A percentile compares a stretch with the other conserved stretches of the same genome.
Conservation (phyloP, 2,329 filamentous ascomycete species). For the Aspergillus aculeatinus region DNA sequence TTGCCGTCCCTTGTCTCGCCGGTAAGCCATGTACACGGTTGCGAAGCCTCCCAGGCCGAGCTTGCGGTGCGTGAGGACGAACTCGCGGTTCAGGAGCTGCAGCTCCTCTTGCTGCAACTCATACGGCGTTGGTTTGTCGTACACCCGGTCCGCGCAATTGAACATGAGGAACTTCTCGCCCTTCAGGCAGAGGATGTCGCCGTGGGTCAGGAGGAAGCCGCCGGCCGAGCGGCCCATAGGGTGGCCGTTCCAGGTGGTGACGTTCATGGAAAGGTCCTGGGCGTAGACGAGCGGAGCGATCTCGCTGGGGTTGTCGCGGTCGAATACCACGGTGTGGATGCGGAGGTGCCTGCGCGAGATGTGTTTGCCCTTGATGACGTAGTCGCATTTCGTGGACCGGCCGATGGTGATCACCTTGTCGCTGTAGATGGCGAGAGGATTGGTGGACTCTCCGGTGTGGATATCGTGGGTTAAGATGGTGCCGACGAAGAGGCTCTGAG, state of each 20-base stretch:
- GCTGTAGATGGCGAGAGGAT: slow-evolving; percentile 27
- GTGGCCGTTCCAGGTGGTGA: slow-evolving; percentile 41
- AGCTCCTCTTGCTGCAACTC: slow-evolving; percentile 35
- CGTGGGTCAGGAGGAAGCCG: slow-evolving; percentile 39
- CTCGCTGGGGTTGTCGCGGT: slow-evolving; percentile 36
- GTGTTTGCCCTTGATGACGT: slow-evolving; percentile 32
- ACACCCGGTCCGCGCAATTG: slow-evolving; percentile 6
- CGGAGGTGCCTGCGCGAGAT: slow-evolving; percentile 45
- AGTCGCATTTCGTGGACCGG: slow-evolving; percentile 1
- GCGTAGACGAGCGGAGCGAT: slow-evolving; percentile 46
- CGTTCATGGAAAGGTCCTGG: slow-evolving; percentile 44
- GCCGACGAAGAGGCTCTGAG: slow-evolving; percentile 17
- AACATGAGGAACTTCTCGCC: slow-evolving; percentile 24
- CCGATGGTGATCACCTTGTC: slow-evolving; percentile 26
- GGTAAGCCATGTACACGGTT: slow-evolving; percentile 45
- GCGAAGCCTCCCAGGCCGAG: slow-evolving; percentile 47
- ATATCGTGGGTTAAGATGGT: slow-evolving; percentile 23
- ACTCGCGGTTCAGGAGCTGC: slow-evolving; percentile 36
- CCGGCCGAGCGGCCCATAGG: slow-evolving; percentile 32
- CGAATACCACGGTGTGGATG: slow-evolving; percentile 46
- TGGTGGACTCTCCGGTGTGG: slow-evolving; percentile 14
- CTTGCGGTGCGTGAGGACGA: slow-evolving; percentile 39
- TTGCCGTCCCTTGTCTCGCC: slow-evolving; percentile 33
- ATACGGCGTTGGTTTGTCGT: slow-evolving; percentile 19
- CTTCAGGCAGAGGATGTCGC: slow-evolving; percentile 37